A percentile compares a stretch with the other conserved stretches of the same genome.
Conservation (phyloP, 2,329 filamentous ascomycete genomes). For the Fusarium acutatum region DNA sequence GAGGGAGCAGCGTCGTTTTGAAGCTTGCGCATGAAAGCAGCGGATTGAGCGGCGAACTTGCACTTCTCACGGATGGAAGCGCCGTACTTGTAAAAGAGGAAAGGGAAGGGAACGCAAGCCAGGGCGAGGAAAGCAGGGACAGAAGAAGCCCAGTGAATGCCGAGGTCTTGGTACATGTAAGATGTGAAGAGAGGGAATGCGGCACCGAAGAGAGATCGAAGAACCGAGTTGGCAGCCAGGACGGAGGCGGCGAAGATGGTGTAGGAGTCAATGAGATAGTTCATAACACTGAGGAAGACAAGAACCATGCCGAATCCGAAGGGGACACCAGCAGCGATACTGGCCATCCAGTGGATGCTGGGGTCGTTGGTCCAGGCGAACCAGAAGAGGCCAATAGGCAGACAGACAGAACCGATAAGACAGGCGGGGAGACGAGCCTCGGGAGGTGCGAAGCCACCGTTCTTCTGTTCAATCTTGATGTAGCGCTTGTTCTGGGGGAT, state of each 20-base stretch:
- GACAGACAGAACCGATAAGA: conserved; percentile 16
- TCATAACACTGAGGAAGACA: conserved; percentile 35
- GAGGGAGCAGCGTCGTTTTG: conserved; percentile 4
- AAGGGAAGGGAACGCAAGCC: conserved; percentile 34
- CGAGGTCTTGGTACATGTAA: conserved; percentile 32
- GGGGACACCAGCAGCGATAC: conserved; percentile 47
- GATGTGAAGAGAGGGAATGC: conserved; percentile 31
- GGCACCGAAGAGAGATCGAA: conserved; percentile 32
- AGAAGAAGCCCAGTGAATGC: conserved; percentile 33
- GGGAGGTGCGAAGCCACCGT: conserved; percentile 28
- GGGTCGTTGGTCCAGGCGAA: conserved; percentile 67
- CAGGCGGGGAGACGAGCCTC: conserved; percentile 30
- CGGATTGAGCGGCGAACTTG: conserved; percentile 33
- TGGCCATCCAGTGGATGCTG: conserved; percentile 61
- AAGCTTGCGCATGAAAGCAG: conserved; percentile 32
- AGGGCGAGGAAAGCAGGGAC: conserved; percentile 28
- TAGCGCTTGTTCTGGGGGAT: conserved; percentile 34
- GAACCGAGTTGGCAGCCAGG: conserved; percentile 26
- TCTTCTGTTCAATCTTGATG: conserved; percentile 22
- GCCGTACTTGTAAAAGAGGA: conserved; percentile 36
- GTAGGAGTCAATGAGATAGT: conserved; percentile 35
- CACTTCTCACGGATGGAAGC: conserved; percentile 31
- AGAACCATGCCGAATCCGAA: conserved; percentile 66
- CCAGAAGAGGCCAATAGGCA: conserved; percentile 58
- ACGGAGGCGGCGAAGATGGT: conserved; percentile 35